Conservation (phyloP, 1,139 yeast species). For the Candida buenavistaensis region DNA sequence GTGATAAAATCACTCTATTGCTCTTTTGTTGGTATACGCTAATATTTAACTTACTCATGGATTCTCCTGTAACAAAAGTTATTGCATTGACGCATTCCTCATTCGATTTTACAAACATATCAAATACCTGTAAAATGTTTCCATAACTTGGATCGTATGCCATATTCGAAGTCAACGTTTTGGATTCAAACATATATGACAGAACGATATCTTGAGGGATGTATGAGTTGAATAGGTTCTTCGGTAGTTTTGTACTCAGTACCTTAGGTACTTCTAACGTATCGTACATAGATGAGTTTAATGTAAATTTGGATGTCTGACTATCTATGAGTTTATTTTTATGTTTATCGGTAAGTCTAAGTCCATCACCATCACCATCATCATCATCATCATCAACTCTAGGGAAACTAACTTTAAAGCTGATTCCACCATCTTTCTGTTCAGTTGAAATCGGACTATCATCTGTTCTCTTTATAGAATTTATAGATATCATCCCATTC, state of each 20-base stretch:
- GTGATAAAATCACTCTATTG: conserved; percentile 16
- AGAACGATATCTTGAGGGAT: conserved; percentile 27
- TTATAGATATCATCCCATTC: conserved; percentile 20
- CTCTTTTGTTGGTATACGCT: conserved; percentile 16
- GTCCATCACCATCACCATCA: background rate
- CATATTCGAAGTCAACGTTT: conserved; percentile 22
- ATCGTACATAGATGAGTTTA: conserved; percentile 16
- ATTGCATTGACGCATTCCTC: conserved; percentile 19
- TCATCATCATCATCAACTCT: background rate
- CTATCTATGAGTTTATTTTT: conserved; percentile 5
- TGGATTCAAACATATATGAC: conserved; percentile 25
- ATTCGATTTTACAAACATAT: conserved; percentile 16
- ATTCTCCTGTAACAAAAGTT: conserved; percentile 36
- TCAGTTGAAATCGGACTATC: conserved; percentile 1
- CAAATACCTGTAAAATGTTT: conserved; percentile 19
- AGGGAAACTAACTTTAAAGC: conserved; percentile 1
- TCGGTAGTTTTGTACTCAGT: background rate
- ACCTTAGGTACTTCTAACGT: conserved; percentile 11
- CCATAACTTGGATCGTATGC: conserved; percentile 44
- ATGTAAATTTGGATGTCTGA: conserved; percentile 16
- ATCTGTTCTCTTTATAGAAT: background rate
- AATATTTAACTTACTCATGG: conserved; percentile 29
- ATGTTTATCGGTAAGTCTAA: conserved; percentile 1
- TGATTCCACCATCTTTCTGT: background rate
- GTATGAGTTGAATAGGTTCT: conserved; percentile 10